Base-by-base conservation (phyloP, 495 filamentous ascomycete genomes). In the Rhypophila decipiens region DNA sequence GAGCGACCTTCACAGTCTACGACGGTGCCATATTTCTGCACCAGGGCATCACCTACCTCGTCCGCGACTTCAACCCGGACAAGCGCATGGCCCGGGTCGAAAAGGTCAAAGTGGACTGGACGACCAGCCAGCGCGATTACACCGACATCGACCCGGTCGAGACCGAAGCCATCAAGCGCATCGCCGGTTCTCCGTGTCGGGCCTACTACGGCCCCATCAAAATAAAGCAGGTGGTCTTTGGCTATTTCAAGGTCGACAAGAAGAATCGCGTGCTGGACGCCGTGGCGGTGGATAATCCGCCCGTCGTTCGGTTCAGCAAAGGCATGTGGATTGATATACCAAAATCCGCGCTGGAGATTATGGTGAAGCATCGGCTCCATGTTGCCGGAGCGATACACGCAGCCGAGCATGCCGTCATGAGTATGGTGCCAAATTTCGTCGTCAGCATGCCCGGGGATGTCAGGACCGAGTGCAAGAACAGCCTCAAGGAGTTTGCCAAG, bases 261-360 rank as follows among this genome's bases (percentile, higher is more conserved):
- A 76, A 84, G 11, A 57, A 57, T 34, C 80, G 86, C 20, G 83
- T 98, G 40, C 84, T 98, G 38, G 93, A 98, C 59, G 91, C 93
- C 23, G 85, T 96, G 2, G 78, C 87, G 34, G 89, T 98, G 15
- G 86, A 95, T 53, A 95, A 96, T 59, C 93, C 93, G 7, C 90
- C 93, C 12, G 87, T 96, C 44, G 74, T 91, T 24, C 77, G 88
- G 36, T 71, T 82, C 53, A 84, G 78, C 43, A 95, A 95, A 60
- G 93, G 90, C 39, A 90, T 95, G 85, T 98, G 93, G 93, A 80
- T 98, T 19, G 91, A 97, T 58, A 82, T 98, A 4, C 91, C 93
- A 2, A 78, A 79, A 39, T 60, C 50, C 4, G 90, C 89, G 0
- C 80, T 98, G 12, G 79, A 87, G 7, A 88, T 96, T 23, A 77